Base-by-base conservation (phyloP, 371 early-diverging fungal species). In the Mucor circinelloides region DNA sequence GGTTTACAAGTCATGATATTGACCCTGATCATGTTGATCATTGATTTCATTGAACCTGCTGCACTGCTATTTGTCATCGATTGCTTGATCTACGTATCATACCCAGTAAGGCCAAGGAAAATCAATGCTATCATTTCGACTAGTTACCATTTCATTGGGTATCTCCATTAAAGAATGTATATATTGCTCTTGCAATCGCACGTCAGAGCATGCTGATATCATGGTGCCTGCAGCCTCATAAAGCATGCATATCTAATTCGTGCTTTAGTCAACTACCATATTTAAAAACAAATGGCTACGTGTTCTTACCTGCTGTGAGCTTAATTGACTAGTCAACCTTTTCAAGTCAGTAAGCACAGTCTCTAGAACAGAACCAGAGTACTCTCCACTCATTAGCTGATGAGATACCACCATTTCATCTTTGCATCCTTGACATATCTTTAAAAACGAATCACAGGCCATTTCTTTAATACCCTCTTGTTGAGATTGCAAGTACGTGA, bases 401-500 rank as follows among this genome's bases (percentile, higher is more conserved):
- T 48, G 94, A 71, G 92, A 91, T 17, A 80, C 25, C 19, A 94
- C 87, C 83, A 98, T 94, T 70, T 97, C 95, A 21, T 90, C 87
- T 30, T 90, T 89, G 79, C 97, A 61, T 65, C 95, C 95, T 71
- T 95, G 93, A 10, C 94, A 86, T 66, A 99, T 96, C 71, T 95
- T 97, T 57, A 96, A 90, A 75, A 99, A 96, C 2, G 98, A 95
- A 79, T 99, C 98, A 76, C 99, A 99, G 6, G 99, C 99, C 99
- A 99, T 99, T 71, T 99, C 99, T 75, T 95, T 94, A 9, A 99
- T 94, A 76, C 97, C 96, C 75, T 94, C 94, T 73, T 98, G 95
- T 76, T 97, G 97, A 69, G 96, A 25, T 27, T 60, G 94, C 96
- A 99, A 95, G 80, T 98, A 99, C 75, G 95, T 96, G 74, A 99